Evolutionary conservation across 257 asterid species (phyloP).

Genomic region (Nicotiana tabacum): DNA sequence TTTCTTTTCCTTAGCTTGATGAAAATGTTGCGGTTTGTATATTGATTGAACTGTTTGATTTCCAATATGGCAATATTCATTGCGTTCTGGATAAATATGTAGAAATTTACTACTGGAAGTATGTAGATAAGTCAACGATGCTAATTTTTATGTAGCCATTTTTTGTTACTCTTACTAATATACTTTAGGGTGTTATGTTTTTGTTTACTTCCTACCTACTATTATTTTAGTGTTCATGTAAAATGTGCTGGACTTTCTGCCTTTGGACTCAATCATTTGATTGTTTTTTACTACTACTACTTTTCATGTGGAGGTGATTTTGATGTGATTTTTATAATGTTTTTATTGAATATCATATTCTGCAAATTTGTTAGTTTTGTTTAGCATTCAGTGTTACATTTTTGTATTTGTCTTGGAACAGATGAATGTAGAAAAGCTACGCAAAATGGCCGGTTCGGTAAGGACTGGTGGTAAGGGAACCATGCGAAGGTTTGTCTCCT

Average conservation of each 20-base stretch:
- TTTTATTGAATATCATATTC: background rate
- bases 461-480: conserved; percentile 81
- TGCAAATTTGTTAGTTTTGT: background rate
- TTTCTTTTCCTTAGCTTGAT: background rate
- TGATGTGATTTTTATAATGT: background rate
- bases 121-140: background rate
- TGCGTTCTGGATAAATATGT: background rate
- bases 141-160: background rate
- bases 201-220: background rate
- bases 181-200: background rate
- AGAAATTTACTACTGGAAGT: background rate
- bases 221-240: background rate
- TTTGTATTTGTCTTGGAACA: conserved; percentile 15
- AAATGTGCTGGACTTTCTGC: background rate
- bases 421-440: conserved; percentile 73
- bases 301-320: background rate
- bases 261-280: background rate
- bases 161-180: background rate
- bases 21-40: background rate
- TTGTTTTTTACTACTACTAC: background rate
- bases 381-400: background rate
- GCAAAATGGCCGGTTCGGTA: conserved; percentile 72
- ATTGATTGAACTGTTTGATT: background rate
- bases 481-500: conserved; percentile 45
- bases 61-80: background rate